Evolutionary conservation across 768 basidiomycete genomes (phyloP).

Genomic region (Chalciporus chontae): DNA sequence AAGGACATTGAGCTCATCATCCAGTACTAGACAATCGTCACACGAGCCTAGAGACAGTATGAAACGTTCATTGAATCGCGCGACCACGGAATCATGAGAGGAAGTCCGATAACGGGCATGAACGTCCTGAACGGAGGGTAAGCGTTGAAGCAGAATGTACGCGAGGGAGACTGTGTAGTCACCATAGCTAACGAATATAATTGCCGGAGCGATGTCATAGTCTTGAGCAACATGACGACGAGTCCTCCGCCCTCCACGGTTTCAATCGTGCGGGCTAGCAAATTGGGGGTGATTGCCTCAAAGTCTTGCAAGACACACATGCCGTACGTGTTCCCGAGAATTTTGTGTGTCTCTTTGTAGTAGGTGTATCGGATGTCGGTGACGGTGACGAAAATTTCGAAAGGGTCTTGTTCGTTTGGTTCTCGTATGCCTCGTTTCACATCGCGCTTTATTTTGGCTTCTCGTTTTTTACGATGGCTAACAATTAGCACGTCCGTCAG

Average conservation of each 20-base stretch:
- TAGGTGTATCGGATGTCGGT: slow-evolving; percentile 99
- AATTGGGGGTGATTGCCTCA: slow-evolving; percentile 95
- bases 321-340: slow-evolving; percentile 95
- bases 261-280: slow-evolving; percentile 95
- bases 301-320: slow-evolving; percentile 98
- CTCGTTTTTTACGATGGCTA: slow-evolving; percentile 94
- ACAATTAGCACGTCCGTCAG: not conserved
- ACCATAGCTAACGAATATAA: slow-evolving; percentile 89
- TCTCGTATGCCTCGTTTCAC: slow-evolving; percentile 93
- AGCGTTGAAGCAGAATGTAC: not conserved
- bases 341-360: slow-evolving; percentile 96
- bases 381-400: slow-evolving; percentile 98
- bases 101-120: slow-evolving; percentile 93
- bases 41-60: slow-evolving; percentile 95
- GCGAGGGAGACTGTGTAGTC: slow-evolving; percentile 9
- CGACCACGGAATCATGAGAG: slow-evolving; percentile 82
- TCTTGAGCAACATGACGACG: slow-evolving; percentile 87
- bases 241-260: slow-evolving; percentile 95
- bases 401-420: slow-evolving; percentile 92
- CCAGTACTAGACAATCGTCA: slow-evolving; percentile 87
- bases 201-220: slow-evolving; percentile 90
- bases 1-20: slow-evolving; percentile 97
- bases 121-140: slow-evolving; percentile 66
- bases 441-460: slow-evolving; percentile 95
- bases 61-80: slow-evolving; percentile 98